phyloP scores from a whole-genome alignment of 257 asterid species.

The Buddleja alternifolia region DNA sequence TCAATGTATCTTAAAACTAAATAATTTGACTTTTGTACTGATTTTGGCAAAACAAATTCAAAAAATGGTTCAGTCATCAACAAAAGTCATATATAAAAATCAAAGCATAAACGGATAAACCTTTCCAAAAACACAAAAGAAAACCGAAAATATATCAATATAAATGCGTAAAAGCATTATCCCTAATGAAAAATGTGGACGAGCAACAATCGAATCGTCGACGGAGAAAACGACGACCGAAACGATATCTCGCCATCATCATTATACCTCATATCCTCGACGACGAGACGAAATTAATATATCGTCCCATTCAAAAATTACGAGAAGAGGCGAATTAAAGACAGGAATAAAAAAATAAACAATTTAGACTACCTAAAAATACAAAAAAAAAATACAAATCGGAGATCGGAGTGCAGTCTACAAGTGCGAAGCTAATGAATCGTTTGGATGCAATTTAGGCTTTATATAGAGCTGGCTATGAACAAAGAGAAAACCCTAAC shows the following conservation, averaged over 20 bases:
- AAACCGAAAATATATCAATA: neutral
- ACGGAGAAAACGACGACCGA: conserved; percentile 63
- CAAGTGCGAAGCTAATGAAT: neutral
- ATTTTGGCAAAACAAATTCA: neutral
- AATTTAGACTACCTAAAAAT: too few species aligned
- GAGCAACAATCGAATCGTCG: conserved; percentile 97
- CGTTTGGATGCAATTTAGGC: neutral
- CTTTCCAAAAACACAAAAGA: too few species aligned
- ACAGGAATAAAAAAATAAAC: neutral
- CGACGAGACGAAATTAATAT: conserved; percentile 39
- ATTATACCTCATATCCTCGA: conserved; percentile 54
- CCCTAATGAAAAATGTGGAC: conserved; percentile 74
- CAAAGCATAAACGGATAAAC: too few species aligned
- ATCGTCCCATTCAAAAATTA: conserved; percentile 36
- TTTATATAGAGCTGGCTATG: conserved; percentile 28
- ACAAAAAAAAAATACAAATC: too few species aligned
- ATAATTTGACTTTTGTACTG: too few species aligned
- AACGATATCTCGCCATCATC: conserved; percentile 90
- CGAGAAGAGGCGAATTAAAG: conserved; percentile 33
- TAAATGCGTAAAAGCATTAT: too few species aligned
- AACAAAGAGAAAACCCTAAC: conserved; percentile 28
- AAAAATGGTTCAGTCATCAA: too few species aligned
- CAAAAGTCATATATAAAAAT: neutral
- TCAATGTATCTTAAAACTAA: too few species aligned
- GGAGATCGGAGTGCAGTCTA: neutral